Base-by-base conservation (phyloP, 371 early-diverging fungal species). In the Mortierella sp. region DNA sequence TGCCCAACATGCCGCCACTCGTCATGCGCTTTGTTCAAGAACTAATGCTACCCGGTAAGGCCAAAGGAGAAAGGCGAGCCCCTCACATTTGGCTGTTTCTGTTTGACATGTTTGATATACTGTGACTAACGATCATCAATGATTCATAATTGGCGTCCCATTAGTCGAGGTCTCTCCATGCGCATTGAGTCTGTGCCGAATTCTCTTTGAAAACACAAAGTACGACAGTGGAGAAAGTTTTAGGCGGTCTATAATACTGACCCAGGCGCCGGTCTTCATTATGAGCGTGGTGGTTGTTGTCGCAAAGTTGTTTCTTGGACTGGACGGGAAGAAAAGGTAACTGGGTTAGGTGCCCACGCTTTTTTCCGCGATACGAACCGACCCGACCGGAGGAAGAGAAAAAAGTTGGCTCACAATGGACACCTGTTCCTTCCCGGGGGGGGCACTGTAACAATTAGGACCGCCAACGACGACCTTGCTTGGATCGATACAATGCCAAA, bases 11-110 rank as follows among this genome's bases (percentile, higher is more conserved):
- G n/a, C 64, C 68, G 9, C 54, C 62, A 14, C 56, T 68, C 27
- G 24, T 64, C 19, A 49, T 54, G 16, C 68, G 76, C 2, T 76
- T 68, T 41, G 37, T 57, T 5, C 68, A 76, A n/a, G 65, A 76
- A n/a, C 47, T 76, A 13, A 69, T 69, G 76, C 48, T 76, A 5
- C 76, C 76, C 24, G 54, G 76, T 76, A 68, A 48, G 56, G 34
- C 34, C 43, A 13, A 19, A 8, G 16, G 21, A 21, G 17, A 16
- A 52, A 17, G 3, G 31, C 14, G 14, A 29, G 14, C 27, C 22
- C n/a, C 46, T 24, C 31, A 4, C 14, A 46, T 31, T 48, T 19
- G n/a, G n/a, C n/a, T n/a, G n/a, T n/a, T n/a, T n/a, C n/a, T n/a
- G n/a, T n/a, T n/a, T n/a, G n/a, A n/a, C n/a, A n/a, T n/a, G n/a